Percentiles rank a stretch among this genome's conserved stretches.
phyloP scores from a whole-genome alignment of 768 basidiomycete genomes.

The Lactifluus pinguis region DNA sequence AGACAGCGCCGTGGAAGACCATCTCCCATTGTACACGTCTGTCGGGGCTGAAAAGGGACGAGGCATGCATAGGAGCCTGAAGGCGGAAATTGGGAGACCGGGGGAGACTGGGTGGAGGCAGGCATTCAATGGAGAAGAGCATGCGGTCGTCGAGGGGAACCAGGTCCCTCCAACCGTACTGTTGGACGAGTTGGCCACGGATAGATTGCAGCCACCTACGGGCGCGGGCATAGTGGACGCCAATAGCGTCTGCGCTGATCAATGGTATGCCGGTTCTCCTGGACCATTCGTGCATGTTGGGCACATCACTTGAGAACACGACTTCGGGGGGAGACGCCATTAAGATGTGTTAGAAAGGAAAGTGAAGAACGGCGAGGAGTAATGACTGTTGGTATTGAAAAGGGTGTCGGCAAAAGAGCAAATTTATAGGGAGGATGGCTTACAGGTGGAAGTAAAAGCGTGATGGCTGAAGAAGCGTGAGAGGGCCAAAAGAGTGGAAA shows the following conservation, averaged over 20 bases:
- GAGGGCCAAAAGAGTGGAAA: conserved; percentile 1
- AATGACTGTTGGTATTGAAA: conserved; percentile 2
- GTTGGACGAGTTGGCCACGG: conserved; percentile 52
- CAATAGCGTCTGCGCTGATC: conserved; percentile 75
- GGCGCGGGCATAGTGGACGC: conserved; percentile 70
- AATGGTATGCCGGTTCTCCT: conserved; percentile 69
- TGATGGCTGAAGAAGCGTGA: conserved; percentile 13
- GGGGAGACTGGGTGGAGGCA: conserved; percentile 63
- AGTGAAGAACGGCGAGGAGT: conserved; percentile 13
- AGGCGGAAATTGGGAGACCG: conserved; percentile 66
- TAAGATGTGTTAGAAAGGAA: conserved; percentile 14
- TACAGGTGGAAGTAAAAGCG: conserved; percentile 14
- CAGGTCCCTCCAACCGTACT: conserved; percentile 63
- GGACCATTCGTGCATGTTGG: conserved; percentile 79
- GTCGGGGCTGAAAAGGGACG: conserved; percentile 80
- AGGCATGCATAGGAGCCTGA: conserved; percentile 69
- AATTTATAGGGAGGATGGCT: conserved; percentile 17
- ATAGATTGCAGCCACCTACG: conserved; percentile 67
- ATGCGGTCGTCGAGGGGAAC: conserved; percentile 54
- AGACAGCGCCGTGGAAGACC: conserved; percentile 55
- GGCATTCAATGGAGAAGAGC: conserved; percentile 71
- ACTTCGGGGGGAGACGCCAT: conserved; percentile 42
- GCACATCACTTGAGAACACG: conserved; percentile 71
- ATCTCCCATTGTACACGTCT: conserved; percentile 82
- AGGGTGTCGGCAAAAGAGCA: conserved; percentile 2